Evolutionary conservation across 1,284 basidiomycete genomes (phyloP).

Genomic region (Cryptococcus hybrid): DNA sequence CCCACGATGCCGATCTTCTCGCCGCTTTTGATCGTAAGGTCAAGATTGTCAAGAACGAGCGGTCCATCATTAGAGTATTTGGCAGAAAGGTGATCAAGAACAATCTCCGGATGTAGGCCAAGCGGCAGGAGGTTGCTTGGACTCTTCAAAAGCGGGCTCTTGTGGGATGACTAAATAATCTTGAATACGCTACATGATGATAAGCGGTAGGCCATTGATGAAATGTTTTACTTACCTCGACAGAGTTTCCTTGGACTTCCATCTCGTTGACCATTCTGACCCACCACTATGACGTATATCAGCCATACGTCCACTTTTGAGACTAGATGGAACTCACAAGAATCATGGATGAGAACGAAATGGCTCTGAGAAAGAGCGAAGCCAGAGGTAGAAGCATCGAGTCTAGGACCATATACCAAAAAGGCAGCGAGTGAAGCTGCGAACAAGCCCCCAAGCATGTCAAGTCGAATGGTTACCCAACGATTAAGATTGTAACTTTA

Average conservation of each 20-base stretch:
- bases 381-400: conserved; percentile 44
- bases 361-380: conserved; percentile 50
- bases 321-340: conserved; percentile 16
- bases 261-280: conserved; percentile 50
- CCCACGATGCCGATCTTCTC: conserved; percentile 65
- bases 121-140: conserved; percentile 65
- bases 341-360: conserved; percentile 45
- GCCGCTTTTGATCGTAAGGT: conserved; percentile 60
- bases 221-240: conserved; percentile 53
- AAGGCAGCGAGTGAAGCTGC: conserved; percentile 40
- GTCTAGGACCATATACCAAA: conserved; percentile 41
- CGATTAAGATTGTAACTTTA: conserved; percentile 47
- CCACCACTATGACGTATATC: conserved; percentile 25
- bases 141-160: conserved; percentile 57
- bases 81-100: conserved; percentile 57
- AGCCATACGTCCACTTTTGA: background rate
- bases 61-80: conserved; percentile 51
- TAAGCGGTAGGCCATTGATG: background rate
- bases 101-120: conserved; percentile 72
- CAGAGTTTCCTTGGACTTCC: conserved; percentile 51
- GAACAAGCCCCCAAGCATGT: conserved; percentile 49
- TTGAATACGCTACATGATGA: conserved; percentile 57
- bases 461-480: conserved; percentile 48
- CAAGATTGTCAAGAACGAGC: conserved; percentile 56
- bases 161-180: conserved; percentile 70